Evolutionary conservation across 208 protist genomes (phyloP).

Genomic region (Leishmania arabica): DNA sequence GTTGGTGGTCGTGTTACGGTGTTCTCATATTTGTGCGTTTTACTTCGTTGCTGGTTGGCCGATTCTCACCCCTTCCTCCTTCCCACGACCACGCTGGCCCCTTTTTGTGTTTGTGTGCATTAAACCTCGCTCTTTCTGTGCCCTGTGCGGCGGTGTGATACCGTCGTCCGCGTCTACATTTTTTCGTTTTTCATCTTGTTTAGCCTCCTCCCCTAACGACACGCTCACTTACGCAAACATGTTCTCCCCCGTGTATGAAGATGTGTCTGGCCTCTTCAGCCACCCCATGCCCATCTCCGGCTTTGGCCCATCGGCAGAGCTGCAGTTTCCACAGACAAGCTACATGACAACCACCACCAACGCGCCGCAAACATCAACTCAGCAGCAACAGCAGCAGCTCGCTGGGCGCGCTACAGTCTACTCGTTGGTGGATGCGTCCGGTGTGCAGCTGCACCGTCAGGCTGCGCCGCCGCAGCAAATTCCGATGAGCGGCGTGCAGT

Average conservation of each 20-base stretch:
- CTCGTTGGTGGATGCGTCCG: slow-evolving; percentile 16
- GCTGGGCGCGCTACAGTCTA: slow-evolving; percentile 3
- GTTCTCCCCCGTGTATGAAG: slow-evolving; percentile 28
- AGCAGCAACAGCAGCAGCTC: slow-evolving; percentile 10
- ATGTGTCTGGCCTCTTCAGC: slow-evolving; percentile 24
- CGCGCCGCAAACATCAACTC: slow-evolving; percentile 3
- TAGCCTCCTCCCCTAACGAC: neutral
- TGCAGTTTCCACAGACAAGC: slow-evolving; percentile 20
- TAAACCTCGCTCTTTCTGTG: neutral
- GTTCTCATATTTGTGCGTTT: slow-evolving; percentile 18
- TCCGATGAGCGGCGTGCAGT: slow-evolving; percentile 11
- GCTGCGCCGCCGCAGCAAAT: slow-evolving; percentile 11
- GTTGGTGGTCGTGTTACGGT: neutral
- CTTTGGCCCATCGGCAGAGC: slow-evolving; percentile 10
- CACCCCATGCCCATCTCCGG: slow-evolving; percentile 15
- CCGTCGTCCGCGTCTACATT: neutral
- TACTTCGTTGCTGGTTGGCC: neutral
- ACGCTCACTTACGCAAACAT: slow-evolving; percentile 1
- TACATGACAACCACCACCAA: neutral
- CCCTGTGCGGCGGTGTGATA: neutral
- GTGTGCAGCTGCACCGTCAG: slow-evolving; percentile 5
- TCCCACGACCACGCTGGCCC: neutral
- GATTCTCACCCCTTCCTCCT: neutral
- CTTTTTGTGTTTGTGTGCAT: neutral
- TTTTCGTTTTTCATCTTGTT: neutral